Evolutionary conservation across 192 early-diverging fungal genomes (phyloP).

Genomic region (Phycomyces nitens): DNA sequence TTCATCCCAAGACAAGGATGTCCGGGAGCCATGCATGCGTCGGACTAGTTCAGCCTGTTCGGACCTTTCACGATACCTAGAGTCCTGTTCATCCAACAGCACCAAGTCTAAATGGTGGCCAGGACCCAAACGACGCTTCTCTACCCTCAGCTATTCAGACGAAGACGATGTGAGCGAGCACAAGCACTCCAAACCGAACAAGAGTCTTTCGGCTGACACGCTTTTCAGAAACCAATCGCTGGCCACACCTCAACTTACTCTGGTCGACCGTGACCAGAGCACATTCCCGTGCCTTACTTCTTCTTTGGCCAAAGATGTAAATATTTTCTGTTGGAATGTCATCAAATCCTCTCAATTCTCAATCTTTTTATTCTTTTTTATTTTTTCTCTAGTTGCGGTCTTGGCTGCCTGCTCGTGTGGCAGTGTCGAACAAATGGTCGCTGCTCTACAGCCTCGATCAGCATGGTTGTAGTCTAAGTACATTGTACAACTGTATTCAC

Average conservation of each 20-base stretch:
- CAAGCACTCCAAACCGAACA: too few species aligned
- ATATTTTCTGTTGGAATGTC: too few species aligned
- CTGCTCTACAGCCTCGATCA: constrained; percentile 89
- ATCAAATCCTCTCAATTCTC: background rate
- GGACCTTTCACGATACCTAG: background rate
- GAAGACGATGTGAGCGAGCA: too few species aligned
- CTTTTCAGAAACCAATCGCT: too few species aligned
- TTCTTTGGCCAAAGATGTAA: too few species aligned
- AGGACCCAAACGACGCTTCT: too few species aligned
- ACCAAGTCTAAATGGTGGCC: too few species aligned
- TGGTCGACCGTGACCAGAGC: too few species aligned
- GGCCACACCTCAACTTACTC: too few species aligned
- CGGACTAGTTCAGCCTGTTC: background rate
- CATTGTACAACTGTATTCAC: constrained; percentile 63
- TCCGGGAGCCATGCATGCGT: background rate
- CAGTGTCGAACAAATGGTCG: constrained; percentile 70
- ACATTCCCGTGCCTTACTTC: too few species aligned
- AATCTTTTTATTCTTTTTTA: background rate
- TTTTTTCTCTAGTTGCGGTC: constrained; percentile 15
- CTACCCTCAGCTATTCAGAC: too few species aligned
- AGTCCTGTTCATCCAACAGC: background rate
- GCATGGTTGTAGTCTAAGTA: constrained; percentile 86
- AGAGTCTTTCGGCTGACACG: too few species aligned
- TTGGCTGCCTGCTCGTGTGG: constrained; percentile 68
- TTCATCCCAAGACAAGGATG: background rate